These are phyloP conservation scores for Suillus ampliporus DNA, from an alignment of 768 basidiomycete genomes.

Conservation along the genomic window DNA sequence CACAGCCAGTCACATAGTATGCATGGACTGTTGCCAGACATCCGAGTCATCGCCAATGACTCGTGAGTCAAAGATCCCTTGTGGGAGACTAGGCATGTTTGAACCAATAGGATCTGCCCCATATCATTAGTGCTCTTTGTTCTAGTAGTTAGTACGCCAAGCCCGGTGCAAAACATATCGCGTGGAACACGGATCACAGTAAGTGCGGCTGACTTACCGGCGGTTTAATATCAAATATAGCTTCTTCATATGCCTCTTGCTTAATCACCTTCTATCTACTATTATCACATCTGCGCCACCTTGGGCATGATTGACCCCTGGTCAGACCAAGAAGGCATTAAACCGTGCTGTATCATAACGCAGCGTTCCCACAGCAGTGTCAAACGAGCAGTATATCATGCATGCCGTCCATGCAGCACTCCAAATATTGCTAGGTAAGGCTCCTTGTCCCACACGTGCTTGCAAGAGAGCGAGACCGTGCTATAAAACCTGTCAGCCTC, in stretches of 20 bases:
- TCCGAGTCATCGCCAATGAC: background rate
- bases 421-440: background rate
- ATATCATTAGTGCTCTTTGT: constrained; percentile 1
- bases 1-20: too few species aligned
- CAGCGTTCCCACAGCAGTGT: background rate
- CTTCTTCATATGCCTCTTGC: background rate
- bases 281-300: background rate
- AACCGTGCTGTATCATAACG: background rate
- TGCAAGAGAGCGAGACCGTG: background rate
- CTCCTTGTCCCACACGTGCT: background rate
- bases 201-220: background rate
- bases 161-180: too few species aligned
- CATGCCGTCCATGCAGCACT: background rate
- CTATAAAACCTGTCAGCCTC: background rate
- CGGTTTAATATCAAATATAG: too few species aligned
- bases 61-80: background rate
- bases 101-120: too few species aligned
- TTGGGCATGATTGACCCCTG: background rate
- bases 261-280: background rate
- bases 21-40: background rate
- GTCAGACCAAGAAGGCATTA: background rate
- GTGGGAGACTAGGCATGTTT: background rate
- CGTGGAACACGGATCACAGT: background rate
- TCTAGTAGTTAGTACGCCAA: background rate
- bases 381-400: background rate